Evolutionary conservation across 805 yeast species (phyloP).

Genomic region (Yarrowia alimentaria): DNA sequence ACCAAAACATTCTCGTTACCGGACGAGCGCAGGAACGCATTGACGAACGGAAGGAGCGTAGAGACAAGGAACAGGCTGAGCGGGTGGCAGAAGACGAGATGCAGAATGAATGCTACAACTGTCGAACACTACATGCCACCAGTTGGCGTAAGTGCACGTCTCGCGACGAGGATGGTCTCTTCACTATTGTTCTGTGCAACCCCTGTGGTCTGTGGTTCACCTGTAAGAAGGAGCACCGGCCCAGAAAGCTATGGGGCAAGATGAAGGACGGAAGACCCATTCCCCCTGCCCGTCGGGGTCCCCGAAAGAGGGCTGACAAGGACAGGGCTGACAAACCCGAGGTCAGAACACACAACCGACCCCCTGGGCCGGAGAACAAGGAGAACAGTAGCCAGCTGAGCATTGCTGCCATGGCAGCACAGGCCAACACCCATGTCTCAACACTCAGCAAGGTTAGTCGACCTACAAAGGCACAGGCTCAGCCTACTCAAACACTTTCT

Average conservation of each 20-base stretch:
- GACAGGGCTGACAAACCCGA: neutral
- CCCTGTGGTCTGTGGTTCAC: constrained; percentile 36
- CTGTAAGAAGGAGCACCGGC: constrained; percentile 34
- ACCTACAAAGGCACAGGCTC: no score
- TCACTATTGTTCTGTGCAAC: constrained; percentile 32
- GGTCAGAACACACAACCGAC: constrained; percentile 5
- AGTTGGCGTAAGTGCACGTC: constrained; percentile 37
- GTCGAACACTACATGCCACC: constrained; percentile 37
- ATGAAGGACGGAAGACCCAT: constrained; percentile 19
- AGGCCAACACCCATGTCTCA: no score
- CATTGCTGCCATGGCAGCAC: no score
- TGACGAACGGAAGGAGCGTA: no score
- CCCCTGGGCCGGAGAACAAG: no score
- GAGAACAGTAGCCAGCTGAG: no score
- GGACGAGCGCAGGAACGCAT: constrained; percentile 19
- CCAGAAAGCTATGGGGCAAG: constrained; percentile 33
- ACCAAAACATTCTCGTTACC: constrained; percentile 2
- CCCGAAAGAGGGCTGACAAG: constrained; percentile 19
- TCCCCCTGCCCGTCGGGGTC: constrained; percentile 13
- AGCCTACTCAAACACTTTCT: no score
- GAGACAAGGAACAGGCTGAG: constrained; percentile 24
- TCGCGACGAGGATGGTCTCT: constrained; percentile 29
- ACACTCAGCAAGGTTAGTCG: no score
- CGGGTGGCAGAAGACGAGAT: constrained; percentile 34
- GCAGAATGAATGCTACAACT: constrained; percentile 38